Evolutionary conservation across 768 basidiomycete genomes (phyloP).

Genomic region (Kwoniella pini): DNA sequence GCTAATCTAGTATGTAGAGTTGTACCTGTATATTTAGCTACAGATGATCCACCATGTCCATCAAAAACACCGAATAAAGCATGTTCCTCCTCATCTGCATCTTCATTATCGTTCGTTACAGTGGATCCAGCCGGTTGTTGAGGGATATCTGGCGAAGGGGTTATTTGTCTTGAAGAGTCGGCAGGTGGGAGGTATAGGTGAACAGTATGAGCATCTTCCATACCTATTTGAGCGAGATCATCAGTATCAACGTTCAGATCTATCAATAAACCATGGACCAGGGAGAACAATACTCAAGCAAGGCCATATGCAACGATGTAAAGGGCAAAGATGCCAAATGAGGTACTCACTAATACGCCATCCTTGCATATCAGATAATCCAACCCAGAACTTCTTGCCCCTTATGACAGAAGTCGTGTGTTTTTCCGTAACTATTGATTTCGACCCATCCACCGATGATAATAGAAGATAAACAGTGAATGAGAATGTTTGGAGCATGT

Average conservation of each 20-base stretch:
- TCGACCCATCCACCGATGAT: background rate
- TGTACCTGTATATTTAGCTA: conserved; percentile 53
- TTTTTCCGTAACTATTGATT: conserved; percentile 65
- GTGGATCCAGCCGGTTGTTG: conserved; percentile 50
- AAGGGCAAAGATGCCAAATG: too few species aligned
- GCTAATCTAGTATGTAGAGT: conserved; percentile 49
- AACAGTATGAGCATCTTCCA: conserved; percentile 93
- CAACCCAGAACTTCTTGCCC: conserved; percentile 61
- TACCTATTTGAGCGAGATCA: conserved; percentile 61
- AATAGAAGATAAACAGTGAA: background rate
- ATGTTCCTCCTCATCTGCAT: conserved; percentile 54
- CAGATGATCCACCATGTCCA: conserved; percentile 82
- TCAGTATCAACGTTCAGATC: background rate
- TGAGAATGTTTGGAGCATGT: background rate
- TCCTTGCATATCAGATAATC: conserved; percentile 95
- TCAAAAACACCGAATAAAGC: conserved; percentile 97
- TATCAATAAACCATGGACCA: too few species aligned
- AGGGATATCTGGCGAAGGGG: conserved; percentile 33
- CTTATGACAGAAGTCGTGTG: conserved; percentile 58
- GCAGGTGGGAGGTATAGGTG: conserved; percentile 63
- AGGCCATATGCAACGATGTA: too few species aligned
- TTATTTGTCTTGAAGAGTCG: conserved; percentile 23
- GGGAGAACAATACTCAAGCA: too few species aligned
- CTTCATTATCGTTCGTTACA: conserved; percentile 58
- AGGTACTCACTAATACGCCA: conserved; percentile 91